Evolutionary conservation across 352 stramenopile species (phyloP).

Genomic region (Aphanomyces invadans): DNA sequence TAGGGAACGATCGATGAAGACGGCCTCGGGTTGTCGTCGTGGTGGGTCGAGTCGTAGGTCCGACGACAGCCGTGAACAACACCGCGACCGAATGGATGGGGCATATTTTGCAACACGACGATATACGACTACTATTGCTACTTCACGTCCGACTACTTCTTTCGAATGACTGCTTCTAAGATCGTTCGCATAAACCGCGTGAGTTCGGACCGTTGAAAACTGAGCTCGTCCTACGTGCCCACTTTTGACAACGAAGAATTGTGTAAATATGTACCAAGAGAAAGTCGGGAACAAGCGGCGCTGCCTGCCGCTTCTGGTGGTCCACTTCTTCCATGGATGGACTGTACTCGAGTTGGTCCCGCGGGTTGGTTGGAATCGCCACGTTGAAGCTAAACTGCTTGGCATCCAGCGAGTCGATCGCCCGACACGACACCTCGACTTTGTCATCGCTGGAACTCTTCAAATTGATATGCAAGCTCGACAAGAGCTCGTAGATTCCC

Average conservation of each 20-base stretch:
- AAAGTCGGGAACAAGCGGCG: slow-evolving; percentile 2
- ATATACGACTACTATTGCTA: background rate
- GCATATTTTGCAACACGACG: too few relatives aligned
- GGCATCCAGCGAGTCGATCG: slow-evolving; percentile 53
- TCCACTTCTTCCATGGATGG: slow-evolving; percentile 28
- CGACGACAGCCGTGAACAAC: too few relatives aligned
- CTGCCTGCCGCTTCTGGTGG: slow-evolving; percentile 9
- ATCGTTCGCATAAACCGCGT: slow-evolving; percentile 79
- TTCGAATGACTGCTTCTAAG: slow-evolving; percentile 72
- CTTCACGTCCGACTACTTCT: slow-evolving; percentile 31
- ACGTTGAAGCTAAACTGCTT: slow-evolving; percentile 73
- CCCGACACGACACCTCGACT: slow-evolving; percentile 51
- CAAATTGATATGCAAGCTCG: slow-evolving; percentile 64
- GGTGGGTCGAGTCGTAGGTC: slow-evolving; percentile 50
- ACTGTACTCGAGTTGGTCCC: slow-evolving; percentile 76
- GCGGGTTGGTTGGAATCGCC: slow-evolving; percentile 46
- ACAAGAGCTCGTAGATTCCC: slow-evolving; percentile 67
- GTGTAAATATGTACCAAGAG: slow-evolving; percentile 20
- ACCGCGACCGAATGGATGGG: too few relatives aligned
- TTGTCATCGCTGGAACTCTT: slow-evolving; percentile 50
- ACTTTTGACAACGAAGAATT: too few relatives aligned
- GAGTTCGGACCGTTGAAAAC: slow-evolving; percentile 69
- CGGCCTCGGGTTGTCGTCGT: slow-evolving; percentile 71
- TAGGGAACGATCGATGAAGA: slow-evolving; percentile 85
- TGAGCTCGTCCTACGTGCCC: slow-evolving; percentile 55